Evolutionary conservation across 345 rosid genomes (phyloP).

Genomic region (Turritis glabra): DNA sequence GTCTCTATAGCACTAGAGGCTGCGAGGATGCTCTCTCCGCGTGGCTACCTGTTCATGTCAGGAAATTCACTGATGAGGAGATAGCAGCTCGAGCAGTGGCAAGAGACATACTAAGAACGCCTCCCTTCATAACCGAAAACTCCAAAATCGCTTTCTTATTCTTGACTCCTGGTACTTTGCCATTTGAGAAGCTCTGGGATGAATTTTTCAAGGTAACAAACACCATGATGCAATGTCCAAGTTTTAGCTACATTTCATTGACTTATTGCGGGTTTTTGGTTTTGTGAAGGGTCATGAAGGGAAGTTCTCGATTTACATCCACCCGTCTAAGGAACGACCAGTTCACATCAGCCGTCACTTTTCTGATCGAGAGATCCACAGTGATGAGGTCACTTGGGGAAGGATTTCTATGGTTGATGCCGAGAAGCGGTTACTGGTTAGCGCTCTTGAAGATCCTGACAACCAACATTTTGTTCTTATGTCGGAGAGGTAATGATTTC

Average conservation of each 20-base stretch:
- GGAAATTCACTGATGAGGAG: slow-evolving; percentile 81
- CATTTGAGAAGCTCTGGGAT: slow-evolving; percentile 96
- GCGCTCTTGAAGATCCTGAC: slow-evolving; percentile 83
- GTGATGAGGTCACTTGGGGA: slow-evolving; percentile 95
- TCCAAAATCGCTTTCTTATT: slow-evolving; percentile 93
- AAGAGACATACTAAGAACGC: slow-evolving; percentile 64
- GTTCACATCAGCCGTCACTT: slow-evolving; percentile 76
- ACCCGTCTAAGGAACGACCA: slow-evolving; percentile 76
- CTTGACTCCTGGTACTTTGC: slow-evolving; percentile 83
- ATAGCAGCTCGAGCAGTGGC: slow-evolving; percentile 67
- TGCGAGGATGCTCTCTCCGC: slow-evolving; percentile 59
- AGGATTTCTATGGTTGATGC: slow-evolving; percentile 97
- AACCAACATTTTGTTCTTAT: slow-evolving; percentile 95
- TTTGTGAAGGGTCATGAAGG: slow-evolving; percentile 75
- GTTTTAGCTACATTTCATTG: background rate
- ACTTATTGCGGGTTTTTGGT: background rate
- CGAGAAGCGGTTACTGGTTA: slow-evolving; percentile 80
- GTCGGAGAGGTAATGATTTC: slow-evolving; percentile 78
- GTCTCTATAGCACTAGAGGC: slow-evolving; percentile 63
- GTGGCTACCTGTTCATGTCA: slow-evolving; percentile 93
- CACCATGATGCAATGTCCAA: background rate
- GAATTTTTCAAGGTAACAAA: slow-evolving; percentile 66
- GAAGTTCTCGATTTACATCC: slow-evolving; percentile 73
- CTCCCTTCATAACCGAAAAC: slow-evolving; percentile 50
- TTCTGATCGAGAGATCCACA: slow-evolving; percentile 61